Base-by-base conservation (phyloP, 805 yeast species). In the Lachancea fermentati region DNA sequence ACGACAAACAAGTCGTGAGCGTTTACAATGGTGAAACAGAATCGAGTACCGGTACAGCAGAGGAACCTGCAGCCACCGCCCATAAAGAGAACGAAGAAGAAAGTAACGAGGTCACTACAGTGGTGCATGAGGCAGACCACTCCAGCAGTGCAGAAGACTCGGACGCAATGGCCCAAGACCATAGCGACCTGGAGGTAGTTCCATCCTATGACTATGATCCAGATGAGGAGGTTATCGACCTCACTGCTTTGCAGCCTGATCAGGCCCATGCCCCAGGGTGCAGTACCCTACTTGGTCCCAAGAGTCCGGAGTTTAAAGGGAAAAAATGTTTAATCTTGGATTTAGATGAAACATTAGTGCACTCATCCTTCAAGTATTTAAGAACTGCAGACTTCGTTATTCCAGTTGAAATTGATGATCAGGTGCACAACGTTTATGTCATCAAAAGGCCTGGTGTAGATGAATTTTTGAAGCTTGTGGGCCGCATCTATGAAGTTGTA, bases 391-490 rank as follows among this genome's bases (percentile, higher is more conserved):
- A 93, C 65, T 93, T 93, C 65, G 94, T 94, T 34, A 86, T 93
- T 36, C 97, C 98, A 12, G 98, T 93, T 39, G 97, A 91, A 61
- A 91, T 93, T 47, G 97, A 93, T 54, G 81, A 81, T 53, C 91
- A 85, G 60, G 73, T 81, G 24, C 97, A 93, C 62, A 91, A 86
- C 55, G 98, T 93, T 32, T 93, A 88, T 60, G 98, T 93, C 17
- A 88, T 89, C 42, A 93, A 93, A 59, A 76, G 99, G 54, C 99
- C 99, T 1, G 98, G 98, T 1, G 97, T 94, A 37, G 98, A 93
- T 64, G 94, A 86, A 58, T 93, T 93, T 56, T 69, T 93, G 68
- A 69, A 68, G 52, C 73, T 76, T 48, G 95, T 91, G 35, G 95
- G 97, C 19, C 72, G 85, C 58, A 62, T 89, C 54, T 93, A 73